Evolutionary conservation across 352 stramenopile genomes (phyloP).

Genomic region (Phytophthora colocasiae): DNA sequence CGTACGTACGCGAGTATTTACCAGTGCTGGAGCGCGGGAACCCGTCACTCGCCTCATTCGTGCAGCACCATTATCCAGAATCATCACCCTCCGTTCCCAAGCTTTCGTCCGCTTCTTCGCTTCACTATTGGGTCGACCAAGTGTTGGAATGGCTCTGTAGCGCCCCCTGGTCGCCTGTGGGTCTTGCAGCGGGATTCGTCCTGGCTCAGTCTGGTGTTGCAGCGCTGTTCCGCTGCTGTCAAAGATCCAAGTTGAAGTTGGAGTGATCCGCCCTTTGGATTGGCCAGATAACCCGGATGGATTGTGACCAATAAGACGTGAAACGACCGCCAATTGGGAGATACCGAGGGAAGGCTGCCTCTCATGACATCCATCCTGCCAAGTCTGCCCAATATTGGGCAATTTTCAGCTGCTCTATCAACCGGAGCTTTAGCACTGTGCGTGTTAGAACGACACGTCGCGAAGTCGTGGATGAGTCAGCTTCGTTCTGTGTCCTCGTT

Average conservation of each 20-base stretch:
- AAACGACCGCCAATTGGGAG: slow-evolving; percentile 19
- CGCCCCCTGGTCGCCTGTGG: slow-evolving; percentile 27
- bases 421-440: neutral
- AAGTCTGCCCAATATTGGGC: neutral
- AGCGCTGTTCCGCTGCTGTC: slow-evolving; percentile 11
- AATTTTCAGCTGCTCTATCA: too few relatives aligned
- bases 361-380: neutral
- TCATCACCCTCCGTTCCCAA: neutral
- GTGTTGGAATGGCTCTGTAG: slow-evolving; percentile 22
- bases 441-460: neutral
- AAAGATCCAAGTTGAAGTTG: slow-evolving; percentile 42
- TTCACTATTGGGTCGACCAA: slow-evolving; percentile 7
- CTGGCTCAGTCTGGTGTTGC: slow-evolving; percentile 23
- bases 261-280: slow-evolving; percentile 21
- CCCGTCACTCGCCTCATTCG: slow-evolving; percentile 49
- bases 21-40: slow-evolving; percentile 53
- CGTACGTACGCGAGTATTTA: slow-evolving; percentile 48
- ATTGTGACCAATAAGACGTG: slow-evolving; percentile 18
- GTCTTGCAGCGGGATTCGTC: slow-evolving; percentile 14
- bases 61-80: slow-evolving; percentile 45
- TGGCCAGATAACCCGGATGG: slow-evolving; percentile 14
- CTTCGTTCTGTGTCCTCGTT: slow-evolving; percentile 1
- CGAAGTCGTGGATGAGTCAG: slow-evolving; percentile 2
- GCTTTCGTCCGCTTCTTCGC: neutral
- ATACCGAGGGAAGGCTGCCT: slow-evolving; percentile 31